Evolutionary conservation across 257 asterid species (phyloP), one percentile per base, ranked within the genome.

Genomic region (Ophiorrhiza pumila): DNA sequence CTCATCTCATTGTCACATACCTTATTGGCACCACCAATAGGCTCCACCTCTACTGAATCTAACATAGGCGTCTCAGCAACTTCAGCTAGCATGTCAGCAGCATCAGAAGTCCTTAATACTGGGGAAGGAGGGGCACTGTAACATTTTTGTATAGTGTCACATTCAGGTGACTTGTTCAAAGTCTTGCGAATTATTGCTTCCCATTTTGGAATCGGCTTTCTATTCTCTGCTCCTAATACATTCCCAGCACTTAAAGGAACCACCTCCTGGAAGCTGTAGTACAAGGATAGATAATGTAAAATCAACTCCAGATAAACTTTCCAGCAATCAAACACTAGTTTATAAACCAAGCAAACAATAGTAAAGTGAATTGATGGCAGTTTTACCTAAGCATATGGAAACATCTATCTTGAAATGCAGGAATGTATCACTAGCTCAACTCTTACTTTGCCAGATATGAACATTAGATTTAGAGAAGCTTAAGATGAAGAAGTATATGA

Each of bases 121-220:
- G 98, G 98, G 52, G 97, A 89, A 31, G 97, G 95, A 3, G 97
- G 98, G 23, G 98, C 97, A 47, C 98, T 93, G 71, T 82, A 93
- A 86, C 97, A 80, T 80, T 85, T 89, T 25, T 71, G 87, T 53
- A 55, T 79, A 4, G 84, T 47, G 77, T 82, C 92, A 11, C 90
- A 87, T 74, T 88, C 94, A 0, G 32, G 15, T 0, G 91, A 80
- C 56, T 80, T 87, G 80, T 94, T 94, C 72, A 94, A 74, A 11
- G 96, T 86, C 55, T 72, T 81, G 12, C 98, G 96, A 61, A 94
- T 94, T 49, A 87, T 85, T 0, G 89, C 72, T 69, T 91, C 97
- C 98, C 98, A 94, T 80, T 88, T 89, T 37, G 83, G 88, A 47
- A 91, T 90, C 22, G 97, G 95, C 69, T 85, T 71, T 78, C 92